Evolutionary conservation across 768 basidiomycete genomes (phyloP), one percentile per base, ranked within the genome.

Genomic region (Hypholoma sublateritium): DNA sequence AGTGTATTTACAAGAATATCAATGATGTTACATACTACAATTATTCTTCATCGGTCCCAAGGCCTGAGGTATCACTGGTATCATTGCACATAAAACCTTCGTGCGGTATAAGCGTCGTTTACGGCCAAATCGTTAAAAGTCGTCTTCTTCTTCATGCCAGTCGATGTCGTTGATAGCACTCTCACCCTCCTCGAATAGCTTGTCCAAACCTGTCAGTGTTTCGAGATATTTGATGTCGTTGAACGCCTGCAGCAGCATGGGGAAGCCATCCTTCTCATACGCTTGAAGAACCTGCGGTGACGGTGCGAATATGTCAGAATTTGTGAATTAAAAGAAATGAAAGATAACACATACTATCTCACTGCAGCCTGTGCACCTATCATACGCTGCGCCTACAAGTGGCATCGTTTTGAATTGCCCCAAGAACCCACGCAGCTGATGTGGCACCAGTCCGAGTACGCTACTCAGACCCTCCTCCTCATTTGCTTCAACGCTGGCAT

Each of bases 341-440:
- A 34, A 24, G 8, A 3, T 24, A 50, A 8, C 71, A 84, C 55
- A 60, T 57, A 93, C 93, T 19, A 78, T 79, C 61, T 90, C 85
- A 53, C 89, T 91, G 67, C 97, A 99, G 0, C 93, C 97, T 1
- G 95, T 96, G 69, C 96, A 99, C 53, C 80, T 76, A 53, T 87
- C 82, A 67, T 90, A 99, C 1, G 94, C 92, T 2, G 89, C 85
- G 0, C 96, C 97, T 0, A 88, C 85, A 57, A 99, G 86, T 24
- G 85, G 83, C 63, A 98, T 77, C 42, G 86, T 93, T 50, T 86
- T 80, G 78, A 96, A 99, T 59, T 93, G 88, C 5, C 86, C 85
- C 3, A 98, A 80, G 76, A 86, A 94, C 0, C 95, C 97, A 4
- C 97, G 86, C 9, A 98, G 77, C 68, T 98, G 95, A 69, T 98